Base-by-base conservation (phyloP, 176 grass and related monocot genomes). In the Poa pratensis region DNA sequence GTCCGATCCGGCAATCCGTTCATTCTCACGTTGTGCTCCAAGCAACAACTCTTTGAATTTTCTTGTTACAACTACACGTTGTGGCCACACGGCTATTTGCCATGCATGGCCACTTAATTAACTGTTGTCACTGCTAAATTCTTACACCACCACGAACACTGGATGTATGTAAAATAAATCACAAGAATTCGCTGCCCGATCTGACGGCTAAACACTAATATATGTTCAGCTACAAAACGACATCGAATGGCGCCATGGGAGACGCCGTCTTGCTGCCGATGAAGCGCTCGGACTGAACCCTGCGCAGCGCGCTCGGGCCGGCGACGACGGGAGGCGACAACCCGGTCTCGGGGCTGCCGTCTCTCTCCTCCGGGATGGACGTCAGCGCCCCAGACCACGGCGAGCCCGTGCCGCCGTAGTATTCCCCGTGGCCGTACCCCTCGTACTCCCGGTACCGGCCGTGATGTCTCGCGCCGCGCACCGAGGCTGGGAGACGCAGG, bases 301-400 rank as follows among this genome's bases (percentile, higher is more conserved):
- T 83, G 2, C 73, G 79, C 19, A 86, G 78, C 32, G 66, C 74
- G 15, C 84, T 82, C 54, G 9, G 65, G 5, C 63, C 78, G 13
- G 6, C 22, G 7, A 61, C 78, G 17, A 72, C 30, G 10, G 49
- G 37, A 1, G 59, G 19, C 0, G 87, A 22, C 5, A 46, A 18
- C 42, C n/a, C 66, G 22, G 46, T 57, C 76, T 89, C 77, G 26
- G 82, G 68, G 80, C 81, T 79, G 42, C 20, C 62, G 63, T 55
- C 71, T 30, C 83, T 57, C 79, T 90, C 84, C 71, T 90, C 84
- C 63, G 84, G 88, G 65, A 90, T 90, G 13, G 88, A 90, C 15
- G 74, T 83, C 22, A 90, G 79, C 46, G 84, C 79, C 17, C 83
- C 88, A 20, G 88, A 83, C 84, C 84, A 90, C 15, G 88, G 79